Conservation (phyloP, 108 stramenopile species). For the Conticribra weissflogii region DNA sequence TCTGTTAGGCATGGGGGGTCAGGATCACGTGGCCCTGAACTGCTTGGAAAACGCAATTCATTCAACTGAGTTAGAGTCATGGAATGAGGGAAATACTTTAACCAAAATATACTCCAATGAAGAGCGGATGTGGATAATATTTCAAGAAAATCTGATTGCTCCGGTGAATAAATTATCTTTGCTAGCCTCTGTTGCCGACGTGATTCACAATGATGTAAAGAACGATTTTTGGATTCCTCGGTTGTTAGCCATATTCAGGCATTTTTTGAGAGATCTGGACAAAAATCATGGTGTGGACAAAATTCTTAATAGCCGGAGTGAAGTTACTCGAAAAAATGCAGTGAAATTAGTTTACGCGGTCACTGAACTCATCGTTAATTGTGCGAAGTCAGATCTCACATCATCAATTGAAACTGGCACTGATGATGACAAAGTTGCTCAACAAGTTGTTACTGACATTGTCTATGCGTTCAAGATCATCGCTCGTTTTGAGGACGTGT, state of each 20-base stretch:
- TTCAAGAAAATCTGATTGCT: constrained; percentile 52
- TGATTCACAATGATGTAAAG: constrained; percentile 49
- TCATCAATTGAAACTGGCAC: constrained; percentile 30
- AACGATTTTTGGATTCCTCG: constrained; percentile 22
- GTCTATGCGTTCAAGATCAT: constrained; percentile 27
- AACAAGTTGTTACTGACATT: constrained; percentile 16
- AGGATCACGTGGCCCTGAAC: constrained; percentile 68
- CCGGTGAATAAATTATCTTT: constrained; percentile 53
- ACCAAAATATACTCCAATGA: constrained; percentile 22
- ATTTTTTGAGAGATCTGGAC: constrained; percentile 31
- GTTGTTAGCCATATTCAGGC: constrained; percentile 22
- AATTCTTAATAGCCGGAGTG: constrained; percentile 15
- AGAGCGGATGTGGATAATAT: constrained; percentile 55
- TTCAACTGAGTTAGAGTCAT: constrained; percentile 35
- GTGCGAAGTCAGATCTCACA: constrained; percentile 21
- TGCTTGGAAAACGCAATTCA: constrained; percentile 56
- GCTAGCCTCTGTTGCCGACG: constrained; percentile 64
- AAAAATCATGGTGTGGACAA: constrained; percentile 32
- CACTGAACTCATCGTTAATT: constrained; percentile 13
- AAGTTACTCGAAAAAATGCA: constrained; percentile 8
- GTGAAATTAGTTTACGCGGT: constrained; percentile 30
- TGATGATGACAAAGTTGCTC: constrained; percentile 13
- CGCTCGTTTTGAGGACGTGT: constrained; percentile 40
- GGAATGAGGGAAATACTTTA: constrained; percentile 2
- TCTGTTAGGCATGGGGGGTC: constrained; percentile 67